Base-by-base conservation (phyloP, 371 early-diverging fungal genomes). In the Apophysomyces trapeziformis region DNA sequence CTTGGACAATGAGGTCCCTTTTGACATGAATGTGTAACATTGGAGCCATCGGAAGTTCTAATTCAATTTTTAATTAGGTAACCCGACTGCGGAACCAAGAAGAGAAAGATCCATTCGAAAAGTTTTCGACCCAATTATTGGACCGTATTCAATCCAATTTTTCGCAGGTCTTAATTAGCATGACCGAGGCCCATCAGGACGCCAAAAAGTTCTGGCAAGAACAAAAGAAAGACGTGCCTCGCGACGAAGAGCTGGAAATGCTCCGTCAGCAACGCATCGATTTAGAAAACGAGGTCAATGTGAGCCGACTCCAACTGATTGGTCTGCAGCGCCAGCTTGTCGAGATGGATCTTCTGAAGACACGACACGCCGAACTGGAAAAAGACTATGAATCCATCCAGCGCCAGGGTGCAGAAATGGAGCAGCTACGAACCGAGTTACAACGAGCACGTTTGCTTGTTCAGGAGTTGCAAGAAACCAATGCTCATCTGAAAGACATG, bases 201-300 rank as follows among this genome's bases (percentile, higher is more conserved):
- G 71, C 75, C 4, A 69, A 66, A 35, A 43, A 61, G 18, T 72
- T 72, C 21, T 77, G 75, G 77, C 77, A 79, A 39, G 80, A 79
- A 5, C 80, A 79, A 39, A 73, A 72, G 43, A 77, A 71, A 2
- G 75, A 79, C 21, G 69, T 76, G 60, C 54, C 54, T 4, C 54
- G 54, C 35, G 54, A 50, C 32, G 54, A 50, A 21, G 54, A 78
- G 56, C 38, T 76, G 4, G 64, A 63, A 14, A 60, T 39, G 4
- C 66, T 69, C 35, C 62, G 69, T 7, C 64, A 64, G n/a, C 64
- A 69, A 38, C 64, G 58, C 32, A 69, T 69, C 35, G 73, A 73
- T 5, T 32, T 73, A 36, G 69, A 73, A 38, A 64, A 64, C n/a
- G 67, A 73, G 39, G 60, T 69, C 44, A 73, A 57, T 46, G 54